phyloP scores from a whole-genome alignment of 306 rosid genomes.

The Glycine tomentella region DNA sequence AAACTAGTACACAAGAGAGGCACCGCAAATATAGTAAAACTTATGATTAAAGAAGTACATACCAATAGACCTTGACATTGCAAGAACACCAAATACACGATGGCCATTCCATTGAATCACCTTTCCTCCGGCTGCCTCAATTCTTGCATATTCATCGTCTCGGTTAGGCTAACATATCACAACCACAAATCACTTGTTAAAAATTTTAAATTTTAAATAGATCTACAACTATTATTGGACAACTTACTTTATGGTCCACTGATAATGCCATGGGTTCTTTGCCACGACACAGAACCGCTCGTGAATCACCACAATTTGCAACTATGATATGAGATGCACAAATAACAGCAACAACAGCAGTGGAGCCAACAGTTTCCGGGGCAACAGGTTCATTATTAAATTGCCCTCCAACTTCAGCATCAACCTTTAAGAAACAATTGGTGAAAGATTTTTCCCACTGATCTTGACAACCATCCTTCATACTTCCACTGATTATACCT shows the following conservation, averaged over 20 bases:
- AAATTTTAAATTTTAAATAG: neutral
- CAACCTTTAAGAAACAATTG: slow-evolving; percentile 79
- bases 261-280: slow-evolving; percentile 90
- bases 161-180: slow-evolving; percentile 76
- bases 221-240: slow-evolving; percentile 17
- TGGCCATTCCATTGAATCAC: slow-evolving; percentile 97
- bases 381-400: slow-evolving; percentile 69
- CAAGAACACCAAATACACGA: slow-evolving; percentile 94
- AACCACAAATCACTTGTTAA: slow-evolving; percentile 40
- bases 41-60: slow-evolving; percentile 40
- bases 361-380: slow-evolving; percentile 95
- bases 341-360: slow-evolving; percentile 84
- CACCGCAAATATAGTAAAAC: slow-evolving; percentile 15
- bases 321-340: slow-evolving; percentile 87
- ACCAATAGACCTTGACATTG: slow-evolving; percentile 99
- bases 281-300: slow-evolving; percentile 90
- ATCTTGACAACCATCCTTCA: slow-evolving; percentile 66
- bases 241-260: slow-evolving; percentile 86
- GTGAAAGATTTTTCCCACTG: slow-evolving; percentile 79
- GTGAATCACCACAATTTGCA: slow-evolving; percentile 91
- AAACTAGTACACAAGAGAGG: slow-evolving; percentile 32
- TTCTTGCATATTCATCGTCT: slow-evolving; percentile 91
- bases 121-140: slow-evolving; percentile 96
- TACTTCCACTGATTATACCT: slow-evolving; percentile 57
- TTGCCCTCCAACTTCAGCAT: slow-evolving; percentile 85